These are phyloP conservation scores for Yamadazyma buinensis DNA, from an alignment of 1,139 yeast genomes.

Conservation along the genomic window DNA sequence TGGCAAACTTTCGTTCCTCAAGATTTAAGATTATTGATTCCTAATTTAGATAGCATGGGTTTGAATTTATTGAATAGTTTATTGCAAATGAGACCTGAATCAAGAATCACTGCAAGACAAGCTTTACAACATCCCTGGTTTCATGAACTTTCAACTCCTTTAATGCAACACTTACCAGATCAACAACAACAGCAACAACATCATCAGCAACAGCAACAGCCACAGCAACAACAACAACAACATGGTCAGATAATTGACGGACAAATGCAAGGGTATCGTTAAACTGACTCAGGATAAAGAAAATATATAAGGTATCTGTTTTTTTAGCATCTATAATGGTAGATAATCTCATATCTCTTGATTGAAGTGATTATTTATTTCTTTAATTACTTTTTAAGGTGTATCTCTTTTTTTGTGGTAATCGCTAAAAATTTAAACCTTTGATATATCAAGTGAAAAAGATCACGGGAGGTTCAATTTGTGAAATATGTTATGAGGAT, in stretches of 20 bases:
- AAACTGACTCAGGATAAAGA: too few relatives aligned
- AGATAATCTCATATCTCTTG: too few relatives aligned
- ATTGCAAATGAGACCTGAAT: conserved; percentile 89
- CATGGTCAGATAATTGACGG: conserved; percentile 11
- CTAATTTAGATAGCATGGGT: conserved; percentile 76
- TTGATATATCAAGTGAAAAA: too few relatives aligned
- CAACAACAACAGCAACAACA: conserved; percentile 32
- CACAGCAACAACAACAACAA: conserved; percentile 28
- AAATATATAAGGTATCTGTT: too few relatives aligned
- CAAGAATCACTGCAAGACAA: conserved; percentile 84
- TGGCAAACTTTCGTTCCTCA: conserved; percentile 81
- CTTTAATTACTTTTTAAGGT: too few relatives aligned
- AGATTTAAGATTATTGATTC: conserved; percentile 73
- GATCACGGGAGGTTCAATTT: too few relatives aligned
- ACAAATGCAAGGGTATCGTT: conserved; percentile 5
- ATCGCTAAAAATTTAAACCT: too few relatives aligned
- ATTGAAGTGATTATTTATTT: too few relatives aligned
- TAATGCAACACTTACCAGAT: conserved; percentile 32
- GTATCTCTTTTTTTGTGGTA: too few relatives aligned
- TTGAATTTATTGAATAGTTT: conserved; percentile 73
- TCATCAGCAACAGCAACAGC: conserved; percentile 1
- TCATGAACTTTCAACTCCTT: conserved; percentile 59
- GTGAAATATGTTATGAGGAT: too few relatives aligned
- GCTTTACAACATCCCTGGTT: conserved; percentile 97
- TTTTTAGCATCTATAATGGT: too few relatives aligned